A percentile compares a stretch with the other conserved stretches of the same genome.
phyloP scores from a whole-genome alignment of 2,329 filamentous ascomycete species.

The Ramularia endophylla region DNA sequence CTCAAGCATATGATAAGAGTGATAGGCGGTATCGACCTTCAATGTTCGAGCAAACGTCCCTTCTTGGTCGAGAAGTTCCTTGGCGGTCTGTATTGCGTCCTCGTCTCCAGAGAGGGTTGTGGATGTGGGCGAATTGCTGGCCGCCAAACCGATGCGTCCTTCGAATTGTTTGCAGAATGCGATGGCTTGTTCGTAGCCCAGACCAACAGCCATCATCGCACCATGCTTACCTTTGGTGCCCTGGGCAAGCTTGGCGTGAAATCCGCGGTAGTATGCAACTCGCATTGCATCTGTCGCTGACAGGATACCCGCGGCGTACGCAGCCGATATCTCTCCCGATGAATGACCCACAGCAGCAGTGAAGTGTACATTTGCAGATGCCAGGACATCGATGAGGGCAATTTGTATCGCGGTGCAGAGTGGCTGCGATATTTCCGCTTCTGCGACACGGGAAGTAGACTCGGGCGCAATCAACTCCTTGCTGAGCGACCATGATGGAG shows the following conservation, averaged over 20 bases:
- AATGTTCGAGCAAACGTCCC: slow-evolving; percentile 35
- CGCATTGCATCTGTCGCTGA: slow-evolving; percentile 16
- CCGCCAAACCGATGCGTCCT: slow-evolving; percentile 17
- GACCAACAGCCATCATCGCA: slow-evolving; percentile 33
- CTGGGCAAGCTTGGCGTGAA: slow-evolving; percentile 11
- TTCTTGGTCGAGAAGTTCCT: slow-evolving; percentile 27
- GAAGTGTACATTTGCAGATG: slow-evolving; percentile 19
- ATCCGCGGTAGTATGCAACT: slow-evolving; percentile 22
- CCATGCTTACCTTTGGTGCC: slow-evolving; percentile 18
- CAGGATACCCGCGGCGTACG: slow-evolving; percentile 26
- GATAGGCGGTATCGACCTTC: slow-evolving; percentile 40
- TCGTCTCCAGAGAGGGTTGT: slow-evolving; percentile 44
- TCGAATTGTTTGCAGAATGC: slow-evolving; percentile 20
- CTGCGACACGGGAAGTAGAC: slow-evolving; percentile 23
- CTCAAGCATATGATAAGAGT: slow-evolving; percentile 35
- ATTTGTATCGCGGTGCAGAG: slow-evolving; percentile 53
- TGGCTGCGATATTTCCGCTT: slow-evolving; percentile 44
- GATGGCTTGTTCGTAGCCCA: slow-evolving; percentile 14
- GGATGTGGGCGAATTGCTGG: slow-evolving; percentile 37
- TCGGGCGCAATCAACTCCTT: slow-evolving; percentile 42
- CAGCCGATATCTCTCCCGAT: slow-evolving; percentile 31
- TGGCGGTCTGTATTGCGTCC: slow-evolving; percentile 30
- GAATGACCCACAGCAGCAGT: slow-evolving; percentile 28
- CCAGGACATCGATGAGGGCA: slow-evolving; percentile 40
- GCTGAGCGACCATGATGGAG: slow-evolving; percentile 25